Base-by-base conservation (phyloP, 169 alveolate genomes). In the Plasmodium coatneyi region DNA sequence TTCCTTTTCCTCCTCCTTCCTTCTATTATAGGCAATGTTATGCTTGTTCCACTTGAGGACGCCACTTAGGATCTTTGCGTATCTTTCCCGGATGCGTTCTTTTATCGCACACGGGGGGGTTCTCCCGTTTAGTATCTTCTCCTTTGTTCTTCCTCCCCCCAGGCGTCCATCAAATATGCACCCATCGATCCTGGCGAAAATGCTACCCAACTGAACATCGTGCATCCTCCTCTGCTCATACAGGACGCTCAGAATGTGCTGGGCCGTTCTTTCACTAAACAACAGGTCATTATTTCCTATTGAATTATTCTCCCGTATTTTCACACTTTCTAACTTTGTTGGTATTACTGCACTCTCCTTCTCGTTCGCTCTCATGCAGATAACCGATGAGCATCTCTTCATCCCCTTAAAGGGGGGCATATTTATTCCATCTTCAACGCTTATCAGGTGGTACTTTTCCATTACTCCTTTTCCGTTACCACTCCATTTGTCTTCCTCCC, bases 1-100 rank as follows among this genome's bases (percentile, higher is more conserved):
- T 5, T 79, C 41, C 32, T 36, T 66, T n/a, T 6, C 82, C n/a
- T 89, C 60, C 56, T 84, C 78, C 66, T 79, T 79, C 81, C 82
- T 89, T 25, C 79, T 89, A 25, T 89, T 89, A 60, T 89, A 89
- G 14, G 81, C 94, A 12, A 89, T 89, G 49, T 89, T 89, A 16
- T 70, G 19, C 25, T 86, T 74, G 71, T 76, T 86, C 93, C 93
- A 86, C 19, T 74, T 86, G 7, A 52, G 19, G 14, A 86, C 80
- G 36, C 41, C 41, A 70, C 46, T 86, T 80, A 86, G 78, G 41
- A 30, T 60, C 19, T 60, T 36, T 70, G 34, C n/a, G 49, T 71
- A 46, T 25, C 25, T 3, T 43, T 89, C 89, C 28, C 82, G 71
- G 28, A 89, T 89, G 14, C 54, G 82, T 14, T 30, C 52, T n/a